Percentiles rank a stretch among this genome's conserved stretches.
Conservation (phyloP, 1,139 yeast species). For the Suhomyces anneliseae region DNA sequence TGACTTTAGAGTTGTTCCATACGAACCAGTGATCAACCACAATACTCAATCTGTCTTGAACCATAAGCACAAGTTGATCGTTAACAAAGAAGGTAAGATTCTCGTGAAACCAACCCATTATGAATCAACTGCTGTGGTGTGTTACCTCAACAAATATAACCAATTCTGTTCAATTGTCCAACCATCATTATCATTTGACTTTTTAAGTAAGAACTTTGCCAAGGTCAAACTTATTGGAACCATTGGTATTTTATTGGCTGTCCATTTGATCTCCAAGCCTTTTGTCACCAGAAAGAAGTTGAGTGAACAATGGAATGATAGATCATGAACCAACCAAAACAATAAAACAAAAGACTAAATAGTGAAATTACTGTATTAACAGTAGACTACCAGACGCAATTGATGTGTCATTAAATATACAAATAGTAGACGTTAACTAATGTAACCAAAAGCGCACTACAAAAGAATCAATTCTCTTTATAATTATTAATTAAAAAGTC, state of each 20-base stretch:
- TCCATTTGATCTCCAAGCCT: slow-evolving; percentile 25
- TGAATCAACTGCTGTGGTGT: slow-evolving; percentile 79
- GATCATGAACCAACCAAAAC: background rate
- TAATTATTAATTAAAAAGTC: too few relatives aligned
- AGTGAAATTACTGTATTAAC: background rate
- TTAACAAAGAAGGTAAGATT: slow-evolving; percentile 37
- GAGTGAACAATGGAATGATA: slow-evolving; percentile 19
- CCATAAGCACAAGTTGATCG: slow-evolving; percentile 38
- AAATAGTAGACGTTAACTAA: too few relatives aligned
- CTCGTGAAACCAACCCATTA: slow-evolving; percentile 65
- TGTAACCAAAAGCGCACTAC: too few relatives aligned
- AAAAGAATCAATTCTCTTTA: too few relatives aligned
- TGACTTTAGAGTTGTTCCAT: slow-evolving; percentile 64
- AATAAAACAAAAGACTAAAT: background rate
- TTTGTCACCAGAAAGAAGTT: slow-evolving; percentile 23
- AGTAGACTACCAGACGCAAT: too few relatives aligned
- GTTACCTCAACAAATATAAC: slow-evolving; percentile 62
- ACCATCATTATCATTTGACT: slow-evolving; percentile 85
- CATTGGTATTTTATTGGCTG: slow-evolving; percentile 50
- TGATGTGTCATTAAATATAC: too few relatives aligned
- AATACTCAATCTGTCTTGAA: slow-evolving; percentile 44
- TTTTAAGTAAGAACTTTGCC: slow-evolving; percentile 66
- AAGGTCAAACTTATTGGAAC: slow-evolving; percentile 64
- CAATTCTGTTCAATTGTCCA: slow-evolving; percentile 73
- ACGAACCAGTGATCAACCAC: slow-evolving; percentile 60